Evolutionary conservation across 306 rosid genomes (phyloP).

Genomic region (Pachyrhizus erosus): DNA sequence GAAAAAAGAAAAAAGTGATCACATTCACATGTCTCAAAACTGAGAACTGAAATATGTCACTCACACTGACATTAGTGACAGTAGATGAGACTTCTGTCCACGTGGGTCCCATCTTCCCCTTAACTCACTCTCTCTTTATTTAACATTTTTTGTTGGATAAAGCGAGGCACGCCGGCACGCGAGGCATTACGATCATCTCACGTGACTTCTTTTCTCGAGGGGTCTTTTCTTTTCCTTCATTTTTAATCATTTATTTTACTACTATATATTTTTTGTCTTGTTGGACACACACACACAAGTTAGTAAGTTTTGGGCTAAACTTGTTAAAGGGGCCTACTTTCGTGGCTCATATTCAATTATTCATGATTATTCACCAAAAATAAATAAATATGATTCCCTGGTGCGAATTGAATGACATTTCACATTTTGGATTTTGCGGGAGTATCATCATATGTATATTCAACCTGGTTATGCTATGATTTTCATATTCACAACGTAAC

Average conservation of each 20-base stretch:
- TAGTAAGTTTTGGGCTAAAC: not conserved
- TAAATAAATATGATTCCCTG: not conserved
- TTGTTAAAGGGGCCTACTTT: not conserved
- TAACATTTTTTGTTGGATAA: constrained; percentile 51
- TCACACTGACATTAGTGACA: constrained; percentile 39
- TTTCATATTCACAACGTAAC: not conserved
- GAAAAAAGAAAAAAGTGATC: not conserved
- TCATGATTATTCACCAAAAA: too few relatives aligned
- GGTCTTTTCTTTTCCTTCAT: not conserved
- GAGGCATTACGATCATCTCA: constrained; percentile 50
- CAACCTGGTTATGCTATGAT: not conserved
- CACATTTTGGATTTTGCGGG: not conserved
- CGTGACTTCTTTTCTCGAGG: constrained; percentile 67
- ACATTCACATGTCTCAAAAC: constrained; percentile 57
- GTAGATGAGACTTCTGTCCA: constrained; percentile 45
- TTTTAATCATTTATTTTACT: not conserved
- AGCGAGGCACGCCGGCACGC: constrained; percentile 88
- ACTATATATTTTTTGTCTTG: not conserved
- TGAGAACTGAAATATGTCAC: constrained; percentile 38
- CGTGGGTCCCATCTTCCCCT: constrained; percentile 57
- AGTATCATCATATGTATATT: not conserved
- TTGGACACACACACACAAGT: not conserved
- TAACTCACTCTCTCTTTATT: constrained; percentile 12
- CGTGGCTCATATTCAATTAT: not conserved
- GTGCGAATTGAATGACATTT: not conserved